Percentiles rank a stretch among this genome's conserved stretches.
phyloP scores from a whole-genome alignment of 495 filamentous ascomycete genomes.

The Trichoderma gamsii region DNA sequence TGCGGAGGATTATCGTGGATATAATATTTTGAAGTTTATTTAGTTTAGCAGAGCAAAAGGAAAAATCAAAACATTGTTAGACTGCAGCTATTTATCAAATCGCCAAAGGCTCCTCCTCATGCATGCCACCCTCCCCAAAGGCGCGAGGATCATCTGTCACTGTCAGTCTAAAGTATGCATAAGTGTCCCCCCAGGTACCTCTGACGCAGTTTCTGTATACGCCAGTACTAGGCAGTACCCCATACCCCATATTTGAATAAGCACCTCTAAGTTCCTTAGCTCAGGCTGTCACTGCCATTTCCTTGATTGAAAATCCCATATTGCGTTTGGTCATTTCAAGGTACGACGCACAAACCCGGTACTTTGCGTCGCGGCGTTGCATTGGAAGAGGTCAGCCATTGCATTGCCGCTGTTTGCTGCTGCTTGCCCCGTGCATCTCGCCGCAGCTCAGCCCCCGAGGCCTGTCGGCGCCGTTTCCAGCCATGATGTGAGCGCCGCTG shows the following conservation, averaged over 20 bases:
- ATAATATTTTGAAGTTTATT: too few relatives aligned
- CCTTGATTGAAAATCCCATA: not conserved
- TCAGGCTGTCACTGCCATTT: conserved; percentile 8
- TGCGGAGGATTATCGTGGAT: too few relatives aligned
- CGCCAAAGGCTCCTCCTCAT: too few relatives aligned
- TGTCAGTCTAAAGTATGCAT: too few relatives aligned
- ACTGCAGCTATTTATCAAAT: too few relatives aligned
- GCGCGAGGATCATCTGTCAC: too few relatives aligned
- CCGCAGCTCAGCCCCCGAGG: conserved; percentile 8
- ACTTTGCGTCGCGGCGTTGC: not conserved
- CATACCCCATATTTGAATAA: conserved; percentile 1
- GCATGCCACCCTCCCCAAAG: too few relatives aligned
- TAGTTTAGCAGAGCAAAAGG: too few relatives aligned
- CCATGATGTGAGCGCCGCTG: conserved; percentile 10
- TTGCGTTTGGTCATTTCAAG: conserved; percentile 4
- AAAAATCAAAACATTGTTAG: too few relatives aligned
- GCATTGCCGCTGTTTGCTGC: not conserved
- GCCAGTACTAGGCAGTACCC: not conserved
- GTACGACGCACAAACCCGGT: conserved; percentile 8
- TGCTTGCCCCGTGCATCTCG: conserved; percentile 7
- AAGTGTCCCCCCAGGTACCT: not conserved
- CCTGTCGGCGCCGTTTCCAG: not conserved
- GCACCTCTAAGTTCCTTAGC: not conserved
- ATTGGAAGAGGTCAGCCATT: not conserved
- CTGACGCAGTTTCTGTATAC: not conserved